phyloP scores from a whole-genome alignment of 2,329 filamentous ascomycete genomes.

The Intubia oerlemansii region DNA sequence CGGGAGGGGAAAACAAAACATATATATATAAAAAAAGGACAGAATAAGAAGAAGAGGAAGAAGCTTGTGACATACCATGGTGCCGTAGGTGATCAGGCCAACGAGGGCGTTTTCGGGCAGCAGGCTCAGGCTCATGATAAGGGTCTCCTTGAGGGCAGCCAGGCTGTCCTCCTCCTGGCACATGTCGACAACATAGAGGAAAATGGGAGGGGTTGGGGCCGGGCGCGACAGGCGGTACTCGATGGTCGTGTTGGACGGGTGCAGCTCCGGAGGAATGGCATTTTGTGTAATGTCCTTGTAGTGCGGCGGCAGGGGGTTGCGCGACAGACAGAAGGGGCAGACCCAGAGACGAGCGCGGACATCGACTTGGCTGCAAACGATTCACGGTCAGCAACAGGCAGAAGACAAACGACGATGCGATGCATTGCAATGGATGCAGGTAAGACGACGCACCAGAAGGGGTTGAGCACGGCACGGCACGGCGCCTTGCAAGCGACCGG shows the following conservation, averaged over 20 bases:
- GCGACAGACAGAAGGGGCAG: constrained; percentile 69
- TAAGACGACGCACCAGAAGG: constrained; percentile 72
- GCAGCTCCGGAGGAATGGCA: constrained; percentile 64
- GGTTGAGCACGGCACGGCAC: constrained; percentile 88
- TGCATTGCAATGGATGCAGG: too few relatives aligned
- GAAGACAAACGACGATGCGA: too few relatives aligned
- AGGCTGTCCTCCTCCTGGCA: constrained; percentile 79
- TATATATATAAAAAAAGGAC: not conserved
- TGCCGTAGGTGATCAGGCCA: constrained; percentile 72
- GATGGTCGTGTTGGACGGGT: constrained; percentile 70
- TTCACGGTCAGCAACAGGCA: too few relatives aligned
- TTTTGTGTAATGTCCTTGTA: constrained; percentile 80
- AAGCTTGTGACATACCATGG: constrained; percentile 66
- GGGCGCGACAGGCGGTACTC: constrained; percentile 66
- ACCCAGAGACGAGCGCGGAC: constrained; percentile 72
- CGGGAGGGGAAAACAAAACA: not conserved
- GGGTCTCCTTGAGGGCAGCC: constrained; percentile 62
- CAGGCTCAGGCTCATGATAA: constrained; percentile 68
- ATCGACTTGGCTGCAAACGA: constrained; percentile 59
- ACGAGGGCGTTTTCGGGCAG: constrained; percentile 66
- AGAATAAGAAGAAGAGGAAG: too few relatives aligned
- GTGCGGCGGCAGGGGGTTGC: constrained; percentile 63
- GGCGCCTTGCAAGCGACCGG: constrained; percentile 92
- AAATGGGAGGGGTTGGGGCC: constrained; percentile 70
- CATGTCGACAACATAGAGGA: constrained; percentile 71